These are phyloP conservation scores for Colletotrichum brevisporum DNA, from an alignment of 2,329 filamentous ascomycete species.

Conservation along the genomic window DNA sequence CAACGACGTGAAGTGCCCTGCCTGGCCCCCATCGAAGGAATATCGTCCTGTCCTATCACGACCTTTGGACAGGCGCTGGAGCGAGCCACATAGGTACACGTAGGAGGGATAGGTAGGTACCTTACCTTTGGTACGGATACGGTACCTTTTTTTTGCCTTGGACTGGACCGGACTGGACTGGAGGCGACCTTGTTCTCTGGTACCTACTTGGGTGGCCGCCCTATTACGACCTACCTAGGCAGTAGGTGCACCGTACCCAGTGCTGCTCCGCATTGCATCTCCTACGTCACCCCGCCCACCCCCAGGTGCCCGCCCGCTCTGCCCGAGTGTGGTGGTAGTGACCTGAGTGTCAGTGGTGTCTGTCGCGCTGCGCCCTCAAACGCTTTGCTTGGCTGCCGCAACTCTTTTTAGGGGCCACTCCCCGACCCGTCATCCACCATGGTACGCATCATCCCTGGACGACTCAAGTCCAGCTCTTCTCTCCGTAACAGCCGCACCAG, in stretches of 20 bases:
- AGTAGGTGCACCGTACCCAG: conserved; percentile 1
- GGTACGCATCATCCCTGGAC: conserved; percentile 71
- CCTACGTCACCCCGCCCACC: conserved; percentile 39
- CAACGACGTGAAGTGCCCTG: background rate
- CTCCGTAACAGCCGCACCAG: conserved; percentile 61
- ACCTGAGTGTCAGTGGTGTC: too few species aligned
- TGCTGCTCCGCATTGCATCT: conserved; percentile 35
- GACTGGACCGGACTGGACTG: conserved; percentile 19
- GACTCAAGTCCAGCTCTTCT: conserved; percentile 62
- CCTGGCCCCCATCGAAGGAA: background rate
- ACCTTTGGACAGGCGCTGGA: conserved; percentile 31
- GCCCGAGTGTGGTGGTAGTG: conserved; percentile 25
- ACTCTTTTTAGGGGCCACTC: conserved; percentile 41
- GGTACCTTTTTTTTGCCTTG: background rate
- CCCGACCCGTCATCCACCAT: conserved; percentile 52
- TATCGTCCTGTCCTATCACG: conserved; percentile 13
- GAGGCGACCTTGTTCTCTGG: background rate
- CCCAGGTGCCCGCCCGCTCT: conserved; percentile 28
- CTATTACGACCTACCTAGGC: too few species aligned
- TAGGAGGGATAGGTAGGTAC: background rate
- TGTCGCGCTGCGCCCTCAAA: conserved; percentile 38
- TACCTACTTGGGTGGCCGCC: too few species aligned
- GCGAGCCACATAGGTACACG: conserved; percentile 1
- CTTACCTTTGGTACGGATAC: conserved; percentile 30
- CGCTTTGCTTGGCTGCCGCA: conserved; percentile 38